phyloP scores from a whole-genome alignment of 2,329 filamentous ascomycete genomes.

The Claviceps humidiphila region DNA sequence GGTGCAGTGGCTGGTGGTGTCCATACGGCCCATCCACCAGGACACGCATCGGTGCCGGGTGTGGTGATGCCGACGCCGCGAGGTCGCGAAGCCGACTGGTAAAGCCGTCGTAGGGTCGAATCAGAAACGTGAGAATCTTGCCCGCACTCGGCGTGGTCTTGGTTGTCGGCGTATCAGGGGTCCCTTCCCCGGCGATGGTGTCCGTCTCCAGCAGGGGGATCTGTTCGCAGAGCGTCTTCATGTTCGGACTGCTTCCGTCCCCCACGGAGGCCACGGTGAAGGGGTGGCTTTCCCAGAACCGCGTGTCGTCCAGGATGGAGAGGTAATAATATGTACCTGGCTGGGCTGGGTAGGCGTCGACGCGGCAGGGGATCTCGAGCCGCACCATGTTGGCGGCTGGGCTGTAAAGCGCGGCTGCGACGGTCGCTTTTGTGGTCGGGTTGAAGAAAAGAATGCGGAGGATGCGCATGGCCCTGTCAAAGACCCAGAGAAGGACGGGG shows the following conservation, averaged over 20 bases:
- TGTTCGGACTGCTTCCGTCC: conserved; percentile 5
- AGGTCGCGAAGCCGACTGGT: conserved; percentile 23
- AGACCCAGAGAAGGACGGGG: conserved; percentile 33
- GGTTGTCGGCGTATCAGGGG: background rate
- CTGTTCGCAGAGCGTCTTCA: conserved; percentile 16
- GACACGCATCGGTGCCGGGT: conserved; percentile 18
- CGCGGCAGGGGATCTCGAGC: conserved; percentile 23
- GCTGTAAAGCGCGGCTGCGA: conserved; percentile 22
- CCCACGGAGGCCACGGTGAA: conserved; percentile 29
- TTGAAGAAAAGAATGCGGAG: conserved; percentile 29
- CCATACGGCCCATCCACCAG: conserved; percentile 34
- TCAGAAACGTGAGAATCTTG: conserved; percentile 26
- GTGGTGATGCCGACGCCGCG: conserved; percentile 14
- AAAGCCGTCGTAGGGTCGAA: conserved; percentile 32
- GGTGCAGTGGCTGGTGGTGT: conserved; percentile 22
- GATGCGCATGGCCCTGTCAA: conserved; percentile 33
- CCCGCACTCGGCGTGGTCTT: background rate
- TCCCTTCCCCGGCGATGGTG: conserved; percentile 1
- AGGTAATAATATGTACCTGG: conserved; percentile 34
- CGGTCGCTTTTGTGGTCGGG: conserved; percentile 22
- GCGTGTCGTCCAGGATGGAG: conserved; percentile 24
- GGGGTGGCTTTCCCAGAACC: conserved; percentile 36
- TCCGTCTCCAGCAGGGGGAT: conserved; percentile 17
- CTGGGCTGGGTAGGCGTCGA: conserved; percentile 19
- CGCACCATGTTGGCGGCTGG: conserved; percentile 27